Base-by-base conservation (phyloP, 2,329 filamentous ascomycete species). In the Coniochaeta prunicola region DNA sequence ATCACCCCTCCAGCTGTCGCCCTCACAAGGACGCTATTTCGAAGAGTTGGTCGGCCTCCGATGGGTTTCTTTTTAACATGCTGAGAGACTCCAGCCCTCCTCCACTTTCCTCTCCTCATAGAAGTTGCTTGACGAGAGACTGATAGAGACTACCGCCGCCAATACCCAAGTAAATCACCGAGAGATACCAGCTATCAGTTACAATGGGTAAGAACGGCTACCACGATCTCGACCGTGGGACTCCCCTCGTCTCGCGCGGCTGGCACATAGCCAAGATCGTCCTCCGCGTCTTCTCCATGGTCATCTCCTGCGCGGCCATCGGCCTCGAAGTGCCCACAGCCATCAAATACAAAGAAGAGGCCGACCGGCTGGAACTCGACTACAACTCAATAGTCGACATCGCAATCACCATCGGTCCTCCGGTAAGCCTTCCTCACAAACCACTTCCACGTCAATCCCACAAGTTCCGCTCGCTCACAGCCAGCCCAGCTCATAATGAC, bases 241-340 rank as follows among this genome's bases (percentile, higher is more conserved):
- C 34, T 21, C 19, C 36, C 34, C 24, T 57, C 55, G 55, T 42
- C 55, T 40, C 34, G 33, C 17, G 26, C 19, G 36, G 55, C 12
- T 57, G 55, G 55, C 36, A 31, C 33, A 40, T 57, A 21, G 17
- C 55, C 55, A 57, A 57, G 55, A 42, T 57, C 40, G 36, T 42
- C 26, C 33, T 57, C 21, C 55, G 55, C 19, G 36, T 36, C 19
- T 57, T 57, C 36, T 57, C 55, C 36, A 26, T 57, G 34, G 24
- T 57, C 31, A 4, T 57, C 19, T 57, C 10, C 36, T 26, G 33
- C 36, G 36, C 31, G 17, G 36, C 40, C 31, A 57, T 57, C 33
- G 55, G 34, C 36, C 24, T 57, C 34, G 34, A 57, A 42, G 55
- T 57, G 34, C 19, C 33, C n/a, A 57, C 55, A 30, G 24, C 40